Evolutionary conservation across 371 early-diverging fungal genomes (phyloP), one percentile per base, ranked within the genome.

Genomic region (Smittium culicis): DNA sequence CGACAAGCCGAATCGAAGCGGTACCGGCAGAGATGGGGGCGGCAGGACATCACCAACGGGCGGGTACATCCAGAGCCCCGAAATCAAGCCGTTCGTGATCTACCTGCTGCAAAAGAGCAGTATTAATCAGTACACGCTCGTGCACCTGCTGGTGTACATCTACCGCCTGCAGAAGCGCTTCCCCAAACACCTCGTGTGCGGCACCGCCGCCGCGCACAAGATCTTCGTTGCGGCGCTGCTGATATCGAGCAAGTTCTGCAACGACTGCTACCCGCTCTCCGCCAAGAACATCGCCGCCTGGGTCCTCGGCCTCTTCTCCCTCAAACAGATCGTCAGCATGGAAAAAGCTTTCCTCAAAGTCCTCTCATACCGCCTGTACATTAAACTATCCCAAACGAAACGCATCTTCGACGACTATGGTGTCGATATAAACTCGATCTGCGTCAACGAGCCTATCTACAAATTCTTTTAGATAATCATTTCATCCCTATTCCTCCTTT

Each of bases 211-310:
- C 57, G 74, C 70, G 55, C 75, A 76, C 66, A 76, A 76, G 64
- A 35, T 76, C 54, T 74, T 76, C 61, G 20, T 76, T 54, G 68
- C 73, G 0, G 75, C 77, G 0, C 34, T 76, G 11, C 64, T 76
- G 33, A 71, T 76, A 1, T 71, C 77, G 20, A 76, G 77, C 65
- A 76, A 76, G 68, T 76, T 76, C 29, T 74, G 74, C 61, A 75
- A 76, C 67, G 77, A 76, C 62, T 29, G 72, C 54, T 69, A 68
- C 35, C 76, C 77, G 5, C 67, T 76, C 28, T 70, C 76, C 1
- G 69, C 75, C 1, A 65, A 71, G 0, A 68, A 67, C 2, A 73
- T 76, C 45, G 73, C 72, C 34, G 71, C 73, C 54, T 77, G 72
- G 66, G 32, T 72, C 66, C 69, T 69, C 0, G 69, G 69, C 14